These are phyloP conservation scores for Termitomyces eurrhizus DNA, from an alignment of 768 basidiomycete species.

Conservation along the genomic window DNA sequence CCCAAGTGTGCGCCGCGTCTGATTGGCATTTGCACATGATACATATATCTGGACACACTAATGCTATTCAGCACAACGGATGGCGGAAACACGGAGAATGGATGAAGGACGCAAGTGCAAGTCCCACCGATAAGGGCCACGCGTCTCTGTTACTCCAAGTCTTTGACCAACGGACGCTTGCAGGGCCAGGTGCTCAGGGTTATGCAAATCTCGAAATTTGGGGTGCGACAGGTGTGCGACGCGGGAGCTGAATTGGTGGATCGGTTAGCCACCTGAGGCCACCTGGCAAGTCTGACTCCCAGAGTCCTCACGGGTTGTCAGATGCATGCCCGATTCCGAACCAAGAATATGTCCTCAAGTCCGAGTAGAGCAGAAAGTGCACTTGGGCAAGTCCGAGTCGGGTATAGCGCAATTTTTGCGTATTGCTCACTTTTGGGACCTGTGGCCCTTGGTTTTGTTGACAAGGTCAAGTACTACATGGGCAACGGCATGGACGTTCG, in stretches of 20 bases:
- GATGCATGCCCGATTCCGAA: constrained; percentile 2
- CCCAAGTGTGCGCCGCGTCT: too few relatives aligned
- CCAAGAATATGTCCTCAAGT: neutral
- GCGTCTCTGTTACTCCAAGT: neutral
- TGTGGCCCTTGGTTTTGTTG: neutral
- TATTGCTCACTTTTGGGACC: neutral
- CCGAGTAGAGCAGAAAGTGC: neutral
- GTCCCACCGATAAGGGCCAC: neutral
- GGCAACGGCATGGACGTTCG: neutral
- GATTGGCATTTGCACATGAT: neutral
- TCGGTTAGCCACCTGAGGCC: neutral
- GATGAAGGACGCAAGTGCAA: neutral
- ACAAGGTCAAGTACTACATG: neutral
- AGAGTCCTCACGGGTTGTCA: neutral
- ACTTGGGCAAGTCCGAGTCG: neutral
- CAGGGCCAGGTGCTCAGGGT: neutral
- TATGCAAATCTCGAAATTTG: neutral
- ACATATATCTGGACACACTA: neutral
- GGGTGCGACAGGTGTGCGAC: neutral
- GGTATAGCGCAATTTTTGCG: neutral
- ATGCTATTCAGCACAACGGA: neutral
- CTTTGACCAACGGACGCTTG: neutral
- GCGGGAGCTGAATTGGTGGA: neutral
- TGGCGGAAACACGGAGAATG: neutral
- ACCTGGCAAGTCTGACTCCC: neutral